These are phyloP conservation scores for Fusarium marasasianum DNA, from an alignment of 2,329 filamentous ascomycete species.

Conservation along the genomic window DNA sequence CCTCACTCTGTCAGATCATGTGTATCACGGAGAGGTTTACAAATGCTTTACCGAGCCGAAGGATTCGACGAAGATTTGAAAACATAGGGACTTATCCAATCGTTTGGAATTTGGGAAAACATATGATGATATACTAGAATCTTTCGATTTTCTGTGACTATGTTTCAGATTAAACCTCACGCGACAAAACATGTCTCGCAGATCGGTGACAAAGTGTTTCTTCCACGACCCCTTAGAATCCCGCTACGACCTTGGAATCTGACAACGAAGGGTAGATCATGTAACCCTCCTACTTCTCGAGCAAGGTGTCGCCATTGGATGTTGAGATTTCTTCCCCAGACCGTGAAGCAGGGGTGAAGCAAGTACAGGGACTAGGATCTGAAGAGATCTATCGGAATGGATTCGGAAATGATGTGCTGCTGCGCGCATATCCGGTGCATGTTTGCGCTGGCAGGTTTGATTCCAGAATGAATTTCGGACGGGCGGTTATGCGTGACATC, in stretches of 20 bases:
- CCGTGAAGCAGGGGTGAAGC: background rate
- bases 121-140: constrained; percentile 1
- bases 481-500: constrained; percentile 25
- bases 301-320: background rate
- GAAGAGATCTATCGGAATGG: constrained; percentile 11
- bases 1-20: constrained; percentile 26
- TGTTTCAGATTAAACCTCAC: constrained; percentile 22
- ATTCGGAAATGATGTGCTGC: constrained; percentile 23
- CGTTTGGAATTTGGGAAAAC: background rate
- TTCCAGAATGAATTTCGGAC: constrained; percentile 12
- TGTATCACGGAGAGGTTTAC: background rate
- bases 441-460: background rate
- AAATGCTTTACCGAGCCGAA: background rate
- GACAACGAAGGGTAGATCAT: constrained; percentile 16
- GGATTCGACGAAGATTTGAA: background rate
- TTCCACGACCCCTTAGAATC: background rate
- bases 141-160: constrained; percentile 20
- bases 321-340: constrained; percentile 18
- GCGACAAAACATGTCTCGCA: constrained; percentile 18
- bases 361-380: constrained; percentile 12
- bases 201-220: constrained; percentile 5
- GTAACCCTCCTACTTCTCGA: constrained; percentile 3
- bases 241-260: background rate
- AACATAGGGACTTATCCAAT: background rate
- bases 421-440: constrained; percentile 10